Evolutionary conservation across 129 eudicot species (phyloP).

Genomic region (Rutidosis leptorrhynchoides): DNA sequence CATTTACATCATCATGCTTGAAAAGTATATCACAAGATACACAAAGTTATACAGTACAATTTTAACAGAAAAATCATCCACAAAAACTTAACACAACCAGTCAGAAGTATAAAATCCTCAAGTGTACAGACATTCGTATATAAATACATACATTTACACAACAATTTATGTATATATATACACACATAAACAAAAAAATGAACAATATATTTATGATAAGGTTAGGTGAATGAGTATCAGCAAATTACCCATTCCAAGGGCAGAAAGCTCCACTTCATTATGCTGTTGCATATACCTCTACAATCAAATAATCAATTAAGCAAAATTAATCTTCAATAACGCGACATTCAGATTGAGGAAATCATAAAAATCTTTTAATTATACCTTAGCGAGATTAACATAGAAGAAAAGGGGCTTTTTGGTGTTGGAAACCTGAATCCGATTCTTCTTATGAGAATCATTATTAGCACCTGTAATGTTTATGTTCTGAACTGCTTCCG

Average conservation of each 20-base stretch:
- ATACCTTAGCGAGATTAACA: constrained; percentile 69
- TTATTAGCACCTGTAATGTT: background rate
- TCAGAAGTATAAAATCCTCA: background rate
- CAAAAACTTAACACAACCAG: background rate
- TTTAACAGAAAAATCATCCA: background rate
- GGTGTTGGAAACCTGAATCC: constrained; percentile 79
- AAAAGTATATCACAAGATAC: background rate
- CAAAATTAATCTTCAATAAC: background rate
- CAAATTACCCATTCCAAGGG: constrained; percentile 79
- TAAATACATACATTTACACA: background rate
- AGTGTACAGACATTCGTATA: background rate
- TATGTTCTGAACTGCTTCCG: constrained; percentile 39
- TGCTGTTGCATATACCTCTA: constrained; percentile 90
- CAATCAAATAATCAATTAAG: background rate
- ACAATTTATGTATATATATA: background rate
- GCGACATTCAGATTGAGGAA: background rate
- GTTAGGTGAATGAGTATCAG: background rate
- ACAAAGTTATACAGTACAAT: background rate
- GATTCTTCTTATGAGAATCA: constrained; percentile 47
- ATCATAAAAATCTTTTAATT: background rate
- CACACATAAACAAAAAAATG: background rate
- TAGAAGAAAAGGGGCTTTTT: constrained; percentile 77
- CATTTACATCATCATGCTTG: background rate
- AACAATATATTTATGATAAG: background rate
- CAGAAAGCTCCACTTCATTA: constrained; percentile 86